Percentiles rank a stretch among this genome's conserved stretches.
Conservation (phyloP, 2,329 filamentous ascomycete genomes). For the Aspergillus awamori region DNA sequence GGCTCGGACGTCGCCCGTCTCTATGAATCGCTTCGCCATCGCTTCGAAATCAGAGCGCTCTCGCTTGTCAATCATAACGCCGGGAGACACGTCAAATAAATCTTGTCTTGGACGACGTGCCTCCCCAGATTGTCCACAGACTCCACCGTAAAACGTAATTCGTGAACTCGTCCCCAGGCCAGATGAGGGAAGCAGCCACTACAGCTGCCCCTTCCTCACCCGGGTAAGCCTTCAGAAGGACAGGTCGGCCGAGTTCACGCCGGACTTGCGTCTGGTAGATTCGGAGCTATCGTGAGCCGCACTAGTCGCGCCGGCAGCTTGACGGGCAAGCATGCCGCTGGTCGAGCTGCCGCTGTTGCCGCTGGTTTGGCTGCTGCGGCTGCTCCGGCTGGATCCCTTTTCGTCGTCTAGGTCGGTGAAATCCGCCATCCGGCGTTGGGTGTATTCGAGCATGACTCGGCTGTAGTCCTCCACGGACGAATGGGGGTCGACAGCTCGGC, state of each 20-base stretch:
- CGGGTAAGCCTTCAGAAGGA: not conserved
- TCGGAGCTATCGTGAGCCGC: conserved; percentile 13
- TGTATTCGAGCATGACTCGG: conserved; percentile 43
- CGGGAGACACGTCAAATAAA: not conserved
- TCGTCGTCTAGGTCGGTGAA: conserved; percentile 33
- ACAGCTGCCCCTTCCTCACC: not conserved
- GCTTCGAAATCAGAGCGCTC: conserved; percentile 11
- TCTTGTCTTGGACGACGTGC: not conserved
- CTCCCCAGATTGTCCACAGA: not conserved
- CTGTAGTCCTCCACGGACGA: conserved; percentile 43
- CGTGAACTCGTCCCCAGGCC: not conserved
- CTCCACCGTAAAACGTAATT: conserved; percentile 6
- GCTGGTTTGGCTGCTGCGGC: conserved; percentile 35
- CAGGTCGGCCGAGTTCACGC: not conserved
- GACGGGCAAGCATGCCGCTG: conserved; percentile 24
- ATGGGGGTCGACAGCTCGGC: conserved; percentile 27
- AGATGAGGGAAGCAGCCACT: not conserved
- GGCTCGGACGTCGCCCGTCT: conserved; percentile 7
- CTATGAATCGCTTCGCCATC: conserved; percentile 7
- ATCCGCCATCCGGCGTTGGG: conserved; percentile 40
- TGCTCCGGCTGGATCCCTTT: conserved; percentile 30
- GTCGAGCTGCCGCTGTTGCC: conserved; percentile 28
- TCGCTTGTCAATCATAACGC: conserved; percentile 14
- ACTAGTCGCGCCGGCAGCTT: conserved; percentile 25
- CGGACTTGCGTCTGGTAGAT: not conserved